Evolutionary conservation across 78 protist genomes (phyloP).

Genomic region (Dictyostelium firmibasis): DNA sequence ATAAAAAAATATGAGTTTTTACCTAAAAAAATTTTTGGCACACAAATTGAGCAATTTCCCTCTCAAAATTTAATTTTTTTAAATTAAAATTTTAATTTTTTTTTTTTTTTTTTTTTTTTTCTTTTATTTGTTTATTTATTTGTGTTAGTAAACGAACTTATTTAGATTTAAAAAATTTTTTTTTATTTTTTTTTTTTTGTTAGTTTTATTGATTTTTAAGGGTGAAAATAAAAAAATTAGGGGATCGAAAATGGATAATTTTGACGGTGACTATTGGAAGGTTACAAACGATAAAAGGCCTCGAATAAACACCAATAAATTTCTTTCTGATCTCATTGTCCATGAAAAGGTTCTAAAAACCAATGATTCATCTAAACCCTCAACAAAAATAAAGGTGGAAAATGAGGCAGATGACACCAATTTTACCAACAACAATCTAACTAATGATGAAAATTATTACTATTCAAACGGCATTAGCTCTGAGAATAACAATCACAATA

Average conservation of each 20-base stretch:
- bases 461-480: no score
- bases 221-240: neutral
- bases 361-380: neutral
- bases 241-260: neutral
- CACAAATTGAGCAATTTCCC: neutral
- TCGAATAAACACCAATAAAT: neutral
- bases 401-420: neutral
- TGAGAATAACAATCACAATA: neutral
- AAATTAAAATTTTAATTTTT: no score
- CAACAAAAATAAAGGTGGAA: neutral
- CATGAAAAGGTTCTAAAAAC: neutral
- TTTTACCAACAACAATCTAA: neutral
- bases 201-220: no score
- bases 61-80: neutral
- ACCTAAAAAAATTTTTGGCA: neutral
- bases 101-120: no score
- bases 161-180: neutral
- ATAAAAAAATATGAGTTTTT: no score
- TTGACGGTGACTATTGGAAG: conserved; percentile 54
- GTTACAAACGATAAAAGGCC: neutral
- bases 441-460: no score
- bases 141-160: no score
- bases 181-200: neutral
- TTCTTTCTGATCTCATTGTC: neutral
- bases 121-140: no score